Percentiles rank a stretch among this genome's conserved stretches.
phyloP scores from a whole-genome alignment of 495 filamentous ascomycete genomes.

The Aspergillus nidulans region DNA sequence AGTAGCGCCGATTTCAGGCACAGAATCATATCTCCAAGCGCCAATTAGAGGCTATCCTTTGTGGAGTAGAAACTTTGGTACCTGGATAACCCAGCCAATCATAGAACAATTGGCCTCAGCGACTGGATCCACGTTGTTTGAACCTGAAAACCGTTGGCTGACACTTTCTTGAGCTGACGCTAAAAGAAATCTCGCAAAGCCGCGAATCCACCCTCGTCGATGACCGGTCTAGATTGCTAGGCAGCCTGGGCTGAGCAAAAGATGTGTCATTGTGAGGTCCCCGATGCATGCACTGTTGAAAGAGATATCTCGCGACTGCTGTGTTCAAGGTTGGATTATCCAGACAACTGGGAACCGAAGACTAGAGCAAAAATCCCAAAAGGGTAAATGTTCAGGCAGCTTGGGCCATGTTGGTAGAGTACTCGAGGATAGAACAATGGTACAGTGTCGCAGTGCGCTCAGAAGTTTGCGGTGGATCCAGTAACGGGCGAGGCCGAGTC shows the following conservation, averaged over 20 bases:
- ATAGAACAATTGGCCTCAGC: neutral
- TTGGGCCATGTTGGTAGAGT: neutral
- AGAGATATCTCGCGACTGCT: neutral
- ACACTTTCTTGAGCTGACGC: neutral
- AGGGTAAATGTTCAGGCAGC: neutral
- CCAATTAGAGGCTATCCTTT: neutral
- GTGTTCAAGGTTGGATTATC: neutral
- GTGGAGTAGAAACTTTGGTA: neutral
- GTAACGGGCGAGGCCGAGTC: constrained; percentile 4
- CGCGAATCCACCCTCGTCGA: neutral
- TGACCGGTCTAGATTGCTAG: neutral
- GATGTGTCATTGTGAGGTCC: constrained; percentile 3
- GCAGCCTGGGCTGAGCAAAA: neutral
- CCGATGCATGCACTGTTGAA: neutral
- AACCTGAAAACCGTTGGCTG: constrained; percentile 1
- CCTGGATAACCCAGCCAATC: neutral
- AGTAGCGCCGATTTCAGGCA: constrained; percentile 2
- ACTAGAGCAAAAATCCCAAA: neutral
- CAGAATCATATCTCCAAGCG: neutral
- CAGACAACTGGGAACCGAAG: neutral
- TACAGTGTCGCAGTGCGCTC: neutral
- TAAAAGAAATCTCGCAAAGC: constrained; percentile 5
- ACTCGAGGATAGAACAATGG: neutral
- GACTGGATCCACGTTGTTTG: constrained; percentile 1
- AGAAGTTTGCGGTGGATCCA: neutral